These are phyloP conservation scores for Volvox africanus DNA, from an alignment of 139 green algal genomes.

Conservation along the genomic window DNA sequence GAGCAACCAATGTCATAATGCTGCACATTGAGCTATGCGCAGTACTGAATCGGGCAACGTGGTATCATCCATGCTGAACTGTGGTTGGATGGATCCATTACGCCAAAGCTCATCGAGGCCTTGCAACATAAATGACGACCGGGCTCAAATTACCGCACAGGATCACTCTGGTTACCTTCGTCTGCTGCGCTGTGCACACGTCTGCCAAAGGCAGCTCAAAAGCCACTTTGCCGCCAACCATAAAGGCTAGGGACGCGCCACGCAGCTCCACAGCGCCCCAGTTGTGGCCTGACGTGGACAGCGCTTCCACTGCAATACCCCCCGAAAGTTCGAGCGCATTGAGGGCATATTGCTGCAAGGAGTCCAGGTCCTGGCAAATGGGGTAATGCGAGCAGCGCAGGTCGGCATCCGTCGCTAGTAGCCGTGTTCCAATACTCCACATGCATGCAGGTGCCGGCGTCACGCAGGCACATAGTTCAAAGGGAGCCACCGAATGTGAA, in stretches of 20 bases:
- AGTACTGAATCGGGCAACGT: too few species aligned
- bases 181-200: conserved; percentile 78
- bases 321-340: conserved; percentile 33
- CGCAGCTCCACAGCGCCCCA: conserved; percentile 81
- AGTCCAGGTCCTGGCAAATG: conserved; percentile 45
- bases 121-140: too few species aligned
- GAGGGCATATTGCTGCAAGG: conserved; percentile 49
- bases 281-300: conserved; percentile 75
- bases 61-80: not conserved
- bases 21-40: not conserved
- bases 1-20: not conserved
- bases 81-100: too few species aligned
- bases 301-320: conserved; percentile 49
- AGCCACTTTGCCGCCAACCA: conserved; percentile 75
- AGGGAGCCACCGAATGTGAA: too few species aligned
- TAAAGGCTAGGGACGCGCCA: conserved; percentile 82
- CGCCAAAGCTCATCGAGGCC: too few species aligned
- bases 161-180: conserved; percentile 80
- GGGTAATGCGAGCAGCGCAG: too few species aligned
- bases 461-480: too few species aligned
- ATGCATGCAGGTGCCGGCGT: too few species aligned
- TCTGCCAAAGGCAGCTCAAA: conserved; percentile 91
- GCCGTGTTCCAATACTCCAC: too few species aligned
- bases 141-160: too few species aligned
- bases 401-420: too few species aligned